These are phyloP conservation scores for Salix dunnii DNA, from an alignment of 345 rosid genomes.

Conservation along the genomic window DNA sequence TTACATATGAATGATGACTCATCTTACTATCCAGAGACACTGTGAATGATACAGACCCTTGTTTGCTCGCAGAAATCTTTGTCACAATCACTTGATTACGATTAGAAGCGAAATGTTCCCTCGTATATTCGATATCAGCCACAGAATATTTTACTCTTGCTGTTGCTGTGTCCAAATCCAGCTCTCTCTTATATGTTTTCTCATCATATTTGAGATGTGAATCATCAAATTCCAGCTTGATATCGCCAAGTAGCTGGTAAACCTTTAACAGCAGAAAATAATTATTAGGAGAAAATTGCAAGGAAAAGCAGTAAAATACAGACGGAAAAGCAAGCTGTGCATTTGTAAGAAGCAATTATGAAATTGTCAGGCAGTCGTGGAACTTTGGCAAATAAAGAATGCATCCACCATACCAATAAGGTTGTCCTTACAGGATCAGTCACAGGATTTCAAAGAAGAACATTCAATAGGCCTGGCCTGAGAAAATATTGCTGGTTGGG, in stretches of 20 bases:
- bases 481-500: too few species aligned
- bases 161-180: slow-evolving; percentile 77
- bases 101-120: slow-evolving; percentile 75
- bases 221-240: slow-evolving; percentile 68
- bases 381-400: too few species aligned
- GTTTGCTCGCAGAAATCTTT: slow-evolving; percentile 58
- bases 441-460: too few species aligned
- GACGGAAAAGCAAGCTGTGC: too few species aligned
- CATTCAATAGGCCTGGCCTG: too few species aligned
- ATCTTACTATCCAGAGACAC: slow-evolving; percentile 62
- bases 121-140: slow-evolving; percentile 46
- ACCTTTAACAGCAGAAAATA: slow-evolving; percentile 34
- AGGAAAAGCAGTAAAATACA: too few species aligned
- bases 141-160: slow-evolving; percentile 58
- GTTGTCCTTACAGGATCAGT: too few species aligned
- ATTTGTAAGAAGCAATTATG: too few species aligned
- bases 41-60: slow-evolving; percentile 62
- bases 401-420: too few species aligned
- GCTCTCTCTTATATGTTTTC: slow-evolving; percentile 71
- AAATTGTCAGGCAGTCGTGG: too few species aligned
- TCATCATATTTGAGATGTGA: slow-evolving; percentile 52
- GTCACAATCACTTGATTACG: slow-evolving; percentile 70
- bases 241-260: slow-evolving; percentile 83
- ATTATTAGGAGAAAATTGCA: too few species aligned
- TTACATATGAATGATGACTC: slow-evolving; percentile 46